Evolutionary conservation across 2,329 filamentous ascomycete species (phyloP), one percentile per base, ranked within the genome.

Genomic region (Monilinia vaccinii-corymbosi): DNA sequence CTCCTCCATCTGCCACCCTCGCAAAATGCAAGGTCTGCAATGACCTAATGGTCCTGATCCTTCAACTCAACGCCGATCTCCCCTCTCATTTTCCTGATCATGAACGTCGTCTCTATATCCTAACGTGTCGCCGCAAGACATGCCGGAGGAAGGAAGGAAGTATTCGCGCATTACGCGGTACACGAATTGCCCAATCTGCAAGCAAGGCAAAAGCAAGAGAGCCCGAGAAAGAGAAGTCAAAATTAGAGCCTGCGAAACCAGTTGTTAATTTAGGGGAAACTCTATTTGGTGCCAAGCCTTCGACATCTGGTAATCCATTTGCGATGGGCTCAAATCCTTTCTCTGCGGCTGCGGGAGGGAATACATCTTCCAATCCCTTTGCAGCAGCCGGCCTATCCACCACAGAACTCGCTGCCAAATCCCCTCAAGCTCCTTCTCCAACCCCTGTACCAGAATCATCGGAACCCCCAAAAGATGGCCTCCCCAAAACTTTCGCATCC

Each of bases 41-140:
- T 66, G 82, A 85, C 56, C 75, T 90, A 56, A 91, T 97, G 83
- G 86, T 84, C 1, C 80, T 97, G 13, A 82, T 99, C 3, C 81
- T 99, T 50, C 91, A 99, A 74, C 81, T 99, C 32, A 91, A 99
- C 74, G 92, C 85, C 68, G 91, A 97, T 71, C 80, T 97, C 4
- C 92, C 91, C 16, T 88, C 93, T 59, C 81, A 84, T 52, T 97
- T 96, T 70, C 88, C 91, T 1, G 85, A 86, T 60, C 90, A 97
- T 74, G 91, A 97, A 70, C 81, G 94, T 66, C 84, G 93, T 63
- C 73, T 99, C 21, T 97, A 97, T 70, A 79, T 99, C 14, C 91
- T 96, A 73, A 83, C 83, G 21, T 99, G 94, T 73, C 82, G 85
- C 61, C 81, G 83, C 65, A 89, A 89, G 72, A 78, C 83, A 13